Base-by-base conservation (phyloP, 2,329 filamentous ascomycete genomes). In the Ophiostoma himal-ulmi region DNA sequence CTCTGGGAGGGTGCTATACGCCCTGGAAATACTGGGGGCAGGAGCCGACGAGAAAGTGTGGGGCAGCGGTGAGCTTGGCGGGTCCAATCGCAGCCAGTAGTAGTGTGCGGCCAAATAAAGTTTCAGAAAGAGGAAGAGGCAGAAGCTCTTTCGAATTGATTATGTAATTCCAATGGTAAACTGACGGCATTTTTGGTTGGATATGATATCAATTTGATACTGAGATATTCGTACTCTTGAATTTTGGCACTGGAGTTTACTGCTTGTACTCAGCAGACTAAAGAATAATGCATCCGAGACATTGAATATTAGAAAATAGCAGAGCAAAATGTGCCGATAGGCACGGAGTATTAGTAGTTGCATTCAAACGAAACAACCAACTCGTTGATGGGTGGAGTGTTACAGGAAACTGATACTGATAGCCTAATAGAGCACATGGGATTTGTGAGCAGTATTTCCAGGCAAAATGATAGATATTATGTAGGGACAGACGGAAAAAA, bases 281-380 rank as follows among this genome's bases (percentile, higher is more conserved):
- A 30, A 30, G 26, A 30, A 3, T 30, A 30, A 30, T 30, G 26
- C 26, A 30, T 30, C 26, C 1, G 26, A 30, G 26, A 30, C 26
- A 30, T 30, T 30, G 26, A 30, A 30, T 30, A 30, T 30, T 30
- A 30, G 26, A 30, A 30, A 30, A 30, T 30, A 30, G 26, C 26
- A 30, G 41, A 39, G 37, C 37, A 48, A 48, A 48, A 48, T 6
- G 44, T 48, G 44, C 14, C 41, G 20, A 48, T 30, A 30, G 26
- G 26, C 41, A 48, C 41, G 41, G 41, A 68, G 66, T 34, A 64
- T 36, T 37, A 68, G 66, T 34, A 64, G 44, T 37, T 36, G 41
- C 36, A 41, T 44, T 20, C 30, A 22, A 60, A 67, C 67, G 57
- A 70, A 70, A 68, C 67, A 68, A 68, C 60, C 34, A 34, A 62